phyloP scores from a whole-genome alignment of 2,329 filamentous ascomycete genomes.

The Diaporthe helianthi region DNA sequence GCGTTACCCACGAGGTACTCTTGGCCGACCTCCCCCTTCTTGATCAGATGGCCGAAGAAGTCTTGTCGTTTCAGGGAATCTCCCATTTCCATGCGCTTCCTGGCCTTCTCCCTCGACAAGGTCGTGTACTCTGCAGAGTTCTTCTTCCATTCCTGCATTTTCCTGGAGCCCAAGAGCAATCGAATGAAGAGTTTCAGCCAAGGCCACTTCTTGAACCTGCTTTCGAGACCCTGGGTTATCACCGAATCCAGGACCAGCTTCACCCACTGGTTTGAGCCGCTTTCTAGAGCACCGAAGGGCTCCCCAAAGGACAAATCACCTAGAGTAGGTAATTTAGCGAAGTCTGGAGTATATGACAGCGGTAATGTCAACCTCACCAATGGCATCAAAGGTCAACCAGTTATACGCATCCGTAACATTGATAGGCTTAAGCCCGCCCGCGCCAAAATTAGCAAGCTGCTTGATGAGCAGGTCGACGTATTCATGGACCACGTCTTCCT shows the following conservation, averaged over 20 bases:
- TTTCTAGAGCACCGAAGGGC: slow-evolving; percentile 35
- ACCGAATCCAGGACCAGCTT: slow-evolving; percentile 21
- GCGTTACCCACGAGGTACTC: slow-evolving; percentile 23
- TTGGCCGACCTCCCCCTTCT: slow-evolving; percentile 23
- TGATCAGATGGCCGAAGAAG: slow-evolving; percentile 31
- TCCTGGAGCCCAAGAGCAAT: slow-evolving; percentile 1
- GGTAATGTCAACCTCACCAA: slow-evolving; percentile 36
- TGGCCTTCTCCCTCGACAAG: slow-evolving; percentile 23
- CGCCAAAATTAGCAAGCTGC: slow-evolving; percentile 36
- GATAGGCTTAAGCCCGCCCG: slow-evolving; percentile 27
- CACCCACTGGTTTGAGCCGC: slow-evolving; percentile 27
- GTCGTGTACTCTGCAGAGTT: background rate
- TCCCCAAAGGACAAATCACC: slow-evolving; percentile 38
- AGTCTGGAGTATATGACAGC: background rate
- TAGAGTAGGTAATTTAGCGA: slow-evolving; percentile 34
- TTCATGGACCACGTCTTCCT: slow-evolving; percentile 42
- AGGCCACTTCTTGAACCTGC: background rate
- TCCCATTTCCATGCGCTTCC: slow-evolving; percentile 17
- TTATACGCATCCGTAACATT: slow-evolving; percentile 38
- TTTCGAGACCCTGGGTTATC: background rate
- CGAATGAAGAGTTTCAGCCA: background rate
- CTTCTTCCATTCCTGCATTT: background rate
- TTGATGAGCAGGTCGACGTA: slow-evolving; percentile 43
- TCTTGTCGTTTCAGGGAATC: slow-evolving; percentile 14
- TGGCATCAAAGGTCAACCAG: slow-evolving; percentile 43